phyloP scores from a whole-genome alignment of 2,329 filamentous ascomycete genomes.

The Podosphaera xanthii region DNA sequence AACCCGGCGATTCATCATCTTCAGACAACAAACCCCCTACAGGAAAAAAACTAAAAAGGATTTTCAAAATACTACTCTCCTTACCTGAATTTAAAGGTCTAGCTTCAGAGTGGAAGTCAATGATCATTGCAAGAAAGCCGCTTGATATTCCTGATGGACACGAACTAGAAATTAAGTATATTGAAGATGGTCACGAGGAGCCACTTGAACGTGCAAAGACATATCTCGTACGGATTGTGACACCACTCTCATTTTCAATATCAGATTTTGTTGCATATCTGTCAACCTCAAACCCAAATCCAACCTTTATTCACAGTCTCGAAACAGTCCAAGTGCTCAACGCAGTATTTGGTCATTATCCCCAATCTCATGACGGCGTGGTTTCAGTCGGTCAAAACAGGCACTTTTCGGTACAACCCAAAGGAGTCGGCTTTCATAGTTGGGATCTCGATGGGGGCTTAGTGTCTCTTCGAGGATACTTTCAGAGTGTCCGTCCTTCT shows the following conservation, averaged over 20 bases:
- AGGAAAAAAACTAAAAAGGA: constrained; percentile 5
- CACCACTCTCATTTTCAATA: neutral
- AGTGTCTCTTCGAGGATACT: constrained; percentile 1
- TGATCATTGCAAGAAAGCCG: neutral
- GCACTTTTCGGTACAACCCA: constrained; percentile 5
- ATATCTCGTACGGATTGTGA: neutral
- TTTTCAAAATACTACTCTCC: constrained; percentile 6
- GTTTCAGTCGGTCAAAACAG: neutral
- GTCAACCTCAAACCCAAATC: neutral
- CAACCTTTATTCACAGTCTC: neutral
- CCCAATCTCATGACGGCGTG: neutral
- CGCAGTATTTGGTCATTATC: constrained; percentile 2
- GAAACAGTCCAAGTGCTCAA: constrained; percentile 2
- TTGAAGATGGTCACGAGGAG: constrained; percentile 2
- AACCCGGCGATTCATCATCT: neutral
- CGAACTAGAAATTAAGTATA: neutral
- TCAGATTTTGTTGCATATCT: constrained; percentile 1
- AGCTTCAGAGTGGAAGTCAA: constrained; percentile 2
- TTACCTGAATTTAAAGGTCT: constrained; percentile 2
- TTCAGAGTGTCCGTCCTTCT: constrained; percentile 1
- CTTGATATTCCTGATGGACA: neutral
- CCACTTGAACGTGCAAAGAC: neutral
- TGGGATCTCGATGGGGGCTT: constrained; percentile 3
- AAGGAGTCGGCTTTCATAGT: neutral
- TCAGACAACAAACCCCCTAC: neutral